These are phyloP conservation scores for Eucalyptus tenuipes DNA, from an alignment of 345 rosid species.

Conservation along the genomic window DNA sequence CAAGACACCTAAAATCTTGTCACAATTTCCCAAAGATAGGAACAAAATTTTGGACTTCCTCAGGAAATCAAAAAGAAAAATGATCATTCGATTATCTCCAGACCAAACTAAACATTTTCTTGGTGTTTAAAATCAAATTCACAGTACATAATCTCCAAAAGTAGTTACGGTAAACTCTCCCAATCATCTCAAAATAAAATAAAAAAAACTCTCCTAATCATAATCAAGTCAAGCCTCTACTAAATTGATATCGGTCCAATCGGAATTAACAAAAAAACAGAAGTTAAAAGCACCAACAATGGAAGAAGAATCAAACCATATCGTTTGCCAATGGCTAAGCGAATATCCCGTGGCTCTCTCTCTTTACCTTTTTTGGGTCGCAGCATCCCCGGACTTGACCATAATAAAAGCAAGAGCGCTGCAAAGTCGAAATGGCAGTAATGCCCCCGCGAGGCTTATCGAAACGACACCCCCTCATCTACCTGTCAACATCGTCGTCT, in stretches of 20 bases:
- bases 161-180: not conserved
- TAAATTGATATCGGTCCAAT: not conserved
- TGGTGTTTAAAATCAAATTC: not conserved
- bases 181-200: not conserved
- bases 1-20: not conserved
- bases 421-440: accelerated
- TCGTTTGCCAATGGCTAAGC: not conserved
- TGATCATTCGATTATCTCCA: accelerated
- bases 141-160: not conserved
- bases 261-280: not conserved
- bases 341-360: not conserved
- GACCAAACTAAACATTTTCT: not conserved
- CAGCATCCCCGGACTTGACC: not conserved
- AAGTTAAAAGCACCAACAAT: not conserved
- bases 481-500: not conserved
- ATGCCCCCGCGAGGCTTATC: not conserved
- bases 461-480: not conserved
- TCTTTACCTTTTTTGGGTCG: not conserved
- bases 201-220: not conserved
- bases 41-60: not conserved
- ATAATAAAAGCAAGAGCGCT: not conserved
- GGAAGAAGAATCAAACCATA: not conserved
- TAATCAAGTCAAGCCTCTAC: not conserved
- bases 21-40: not conserved
- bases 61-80: accelerated